phyloP scores from a whole-genome alignment of 768 basidiomycete species.

The Leucosporidium creatinivorum region DNA sequence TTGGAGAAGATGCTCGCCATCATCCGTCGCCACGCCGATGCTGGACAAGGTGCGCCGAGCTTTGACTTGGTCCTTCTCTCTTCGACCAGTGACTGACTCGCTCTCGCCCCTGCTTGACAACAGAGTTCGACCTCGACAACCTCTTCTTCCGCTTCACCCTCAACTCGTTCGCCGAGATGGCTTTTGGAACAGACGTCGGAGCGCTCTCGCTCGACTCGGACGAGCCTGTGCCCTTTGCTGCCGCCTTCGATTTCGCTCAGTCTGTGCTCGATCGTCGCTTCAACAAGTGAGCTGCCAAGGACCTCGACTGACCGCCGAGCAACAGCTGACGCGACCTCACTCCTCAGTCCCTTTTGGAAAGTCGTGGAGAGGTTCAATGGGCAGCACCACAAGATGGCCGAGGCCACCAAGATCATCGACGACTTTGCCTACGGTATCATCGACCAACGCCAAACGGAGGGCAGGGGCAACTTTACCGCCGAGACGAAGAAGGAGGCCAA shows the following conservation, averaged over 20 bases:
- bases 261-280: neutral
- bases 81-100: neutral
- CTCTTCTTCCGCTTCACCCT: constrained; percentile 23
- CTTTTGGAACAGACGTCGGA: constrained; percentile 1
- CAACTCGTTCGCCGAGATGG: constrained; percentile 10
- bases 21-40: neutral
- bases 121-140: neutral
- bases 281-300: too few species aligned
- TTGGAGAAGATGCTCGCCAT: neutral
- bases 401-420: neutral
- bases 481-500: neutral
- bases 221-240: neutral
- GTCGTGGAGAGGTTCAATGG: constrained; percentile 2
- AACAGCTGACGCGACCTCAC: too few species aligned
- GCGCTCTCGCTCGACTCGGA: constrained; percentile 1
- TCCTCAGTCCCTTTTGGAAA: constrained; percentile 3
- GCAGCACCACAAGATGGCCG: neutral
- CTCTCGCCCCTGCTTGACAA: neutral
- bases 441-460: neutral
- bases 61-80: neutral
- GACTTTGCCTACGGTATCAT: constrained; percentile 7
- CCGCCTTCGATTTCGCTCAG: neutral
- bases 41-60: neutral
- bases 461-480: neutral
- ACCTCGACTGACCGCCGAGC: too few species aligned